Conservation (phyloP, 139 green algal genomes). For the Tetradesmus lagerheimii region DNA sequence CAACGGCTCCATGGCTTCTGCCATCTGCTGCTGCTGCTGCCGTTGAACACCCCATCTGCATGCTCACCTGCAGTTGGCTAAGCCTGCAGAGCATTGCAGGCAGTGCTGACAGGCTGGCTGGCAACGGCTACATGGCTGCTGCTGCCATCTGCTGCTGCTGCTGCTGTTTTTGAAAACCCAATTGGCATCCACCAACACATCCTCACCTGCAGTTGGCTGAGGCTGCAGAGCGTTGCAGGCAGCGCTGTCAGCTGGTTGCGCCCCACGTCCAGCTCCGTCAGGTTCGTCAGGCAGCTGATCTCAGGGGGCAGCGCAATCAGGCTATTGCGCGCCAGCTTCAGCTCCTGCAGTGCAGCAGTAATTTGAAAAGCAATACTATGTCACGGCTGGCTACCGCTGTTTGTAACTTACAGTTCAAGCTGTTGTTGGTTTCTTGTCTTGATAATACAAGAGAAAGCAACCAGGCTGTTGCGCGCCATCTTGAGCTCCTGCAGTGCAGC, state of each 20-base stretch:
- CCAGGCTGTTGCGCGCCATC: constrained; percentile 49
- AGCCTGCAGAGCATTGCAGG: neutral
- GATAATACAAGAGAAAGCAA: too few relatives aligned
- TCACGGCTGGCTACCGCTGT: too few relatives aligned
- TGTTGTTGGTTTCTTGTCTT: too few relatives aligned
- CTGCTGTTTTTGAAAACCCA: too few relatives aligned
- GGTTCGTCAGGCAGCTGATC: constrained; percentile 42
- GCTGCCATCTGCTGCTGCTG: neutral
- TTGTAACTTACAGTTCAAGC: too few relatives aligned
- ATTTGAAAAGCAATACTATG: too few relatives aligned
- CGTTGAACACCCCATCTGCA: too few relatives aligned
- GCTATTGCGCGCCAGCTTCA: constrained; percentile 49
- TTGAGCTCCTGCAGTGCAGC: constrained; percentile 44
- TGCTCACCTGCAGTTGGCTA: neutral
- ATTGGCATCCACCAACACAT: too few relatives aligned
- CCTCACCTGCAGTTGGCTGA: constrained; percentile 13
- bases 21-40: too few relatives aligned
- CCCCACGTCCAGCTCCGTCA: constrained; percentile 41
- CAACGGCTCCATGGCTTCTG: neutral
- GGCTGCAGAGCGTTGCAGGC: neutral
- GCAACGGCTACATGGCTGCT: too few relatives aligned
- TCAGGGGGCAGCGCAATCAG: constrained; percentile 44
- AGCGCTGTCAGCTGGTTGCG: constrained; percentile 49
- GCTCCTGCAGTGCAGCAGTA: constrained; percentile 30
- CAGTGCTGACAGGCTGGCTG: too few relatives aligned